Conservation (phyloP, 805 yeast genomes). For the Starmerella sirachaensis region DNA sequence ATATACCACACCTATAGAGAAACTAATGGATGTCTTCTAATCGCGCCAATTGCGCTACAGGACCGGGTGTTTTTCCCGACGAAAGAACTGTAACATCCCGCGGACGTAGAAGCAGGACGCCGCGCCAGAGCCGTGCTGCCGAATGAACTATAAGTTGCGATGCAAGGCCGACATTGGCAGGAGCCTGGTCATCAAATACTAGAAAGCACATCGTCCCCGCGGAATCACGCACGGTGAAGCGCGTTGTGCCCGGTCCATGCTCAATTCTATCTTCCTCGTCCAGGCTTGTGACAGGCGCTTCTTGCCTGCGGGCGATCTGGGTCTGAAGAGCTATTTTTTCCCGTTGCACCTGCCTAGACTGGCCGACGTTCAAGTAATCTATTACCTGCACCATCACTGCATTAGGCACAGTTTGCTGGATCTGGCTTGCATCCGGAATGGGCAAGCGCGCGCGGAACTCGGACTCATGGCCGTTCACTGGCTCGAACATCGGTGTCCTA, state of each 20-base stretch:
- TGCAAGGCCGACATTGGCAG: constrained; percentile 1
- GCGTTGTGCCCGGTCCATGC: neutral
- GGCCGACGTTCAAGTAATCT: constrained; percentile 20
- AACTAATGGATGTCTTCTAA: too few species aligned
- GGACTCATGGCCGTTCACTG: too few species aligned
- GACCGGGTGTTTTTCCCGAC: too few species aligned
- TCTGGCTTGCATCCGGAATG: too few species aligned
- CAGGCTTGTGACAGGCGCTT: constrained; percentile 1
- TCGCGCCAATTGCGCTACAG: too few species aligned
- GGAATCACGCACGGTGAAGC: constrained; percentile 16
- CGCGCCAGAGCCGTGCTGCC: constrained; percentile 14
- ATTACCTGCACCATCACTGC: constrained; percentile 14
- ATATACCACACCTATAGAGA: too few species aligned
- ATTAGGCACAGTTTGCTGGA: too few species aligned
- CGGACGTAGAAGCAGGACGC: constrained; percentile 8
- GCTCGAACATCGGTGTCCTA: too few species aligned
- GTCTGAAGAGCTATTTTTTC: constrained; percentile 5
- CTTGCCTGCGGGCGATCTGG: constrained; percentile 1
- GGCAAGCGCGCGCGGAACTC: too few species aligned
- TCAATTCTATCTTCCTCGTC: neutral
- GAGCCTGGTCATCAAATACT: constrained; percentile 1
- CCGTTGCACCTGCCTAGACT: constrained; percentile 6
- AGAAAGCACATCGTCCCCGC: constrained; percentile 8
- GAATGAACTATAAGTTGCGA: neutral
- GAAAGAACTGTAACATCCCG: too few species aligned